phyloP scores from a whole-genome alignment of 2,329 filamentous ascomycete genomes.

The Monilinia fructicola region DNA sequence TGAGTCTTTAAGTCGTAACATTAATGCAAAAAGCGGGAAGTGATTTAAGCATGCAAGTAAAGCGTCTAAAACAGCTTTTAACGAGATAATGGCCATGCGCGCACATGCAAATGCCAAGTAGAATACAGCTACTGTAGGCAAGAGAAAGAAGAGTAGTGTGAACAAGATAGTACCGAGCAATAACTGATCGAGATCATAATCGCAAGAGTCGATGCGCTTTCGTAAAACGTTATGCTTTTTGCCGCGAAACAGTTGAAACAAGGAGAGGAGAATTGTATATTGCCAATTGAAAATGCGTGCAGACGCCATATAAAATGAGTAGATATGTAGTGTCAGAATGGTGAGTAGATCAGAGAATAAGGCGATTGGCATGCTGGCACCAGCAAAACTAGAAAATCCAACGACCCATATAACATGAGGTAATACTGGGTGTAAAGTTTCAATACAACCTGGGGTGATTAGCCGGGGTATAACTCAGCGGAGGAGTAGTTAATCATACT shows the following conservation, averaged over 20 bases:
- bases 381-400: slow-evolving; percentile 90
- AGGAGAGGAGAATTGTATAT: slow-evolving; percentile 89
- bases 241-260: slow-evolving; percentile 98
- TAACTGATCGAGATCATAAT: slow-evolving; percentile 96
- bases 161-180: slow-evolving; percentile 96
- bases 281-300: slow-evolving; percentile 99
- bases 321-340: slow-evolving; percentile 89
- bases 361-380: slow-evolving; percentile 94
- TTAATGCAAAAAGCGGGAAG: slow-evolving; percentile 94
- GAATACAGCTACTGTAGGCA: slow-evolving; percentile 94
- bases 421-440: slow-evolving; percentile 73
- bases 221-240: slow-evolving; percentile 97
- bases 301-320: slow-evolving; percentile 96
- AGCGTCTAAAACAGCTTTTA: slow-evolving; percentile 91
- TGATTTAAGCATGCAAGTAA: slow-evolving; percentile 92
- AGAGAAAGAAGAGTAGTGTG: slow-evolving; percentile 88
- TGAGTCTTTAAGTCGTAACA: slow-evolving; percentile 93
- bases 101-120: slow-evolving; percentile 95
- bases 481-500: slow-evolving; percentile 51
- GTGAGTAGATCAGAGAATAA: slow-evolving; percentile 93
- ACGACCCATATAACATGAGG: slow-evolving; percentile 88
- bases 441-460: slow-evolving; percentile 62
- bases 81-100: slow-evolving; percentile 88
- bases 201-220: slow-evolving; percentile 97
- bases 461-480: background rate